Base-by-base conservation (phyloP, 768 basidiomycete species). In the Mrakia blollopis region DNA sequence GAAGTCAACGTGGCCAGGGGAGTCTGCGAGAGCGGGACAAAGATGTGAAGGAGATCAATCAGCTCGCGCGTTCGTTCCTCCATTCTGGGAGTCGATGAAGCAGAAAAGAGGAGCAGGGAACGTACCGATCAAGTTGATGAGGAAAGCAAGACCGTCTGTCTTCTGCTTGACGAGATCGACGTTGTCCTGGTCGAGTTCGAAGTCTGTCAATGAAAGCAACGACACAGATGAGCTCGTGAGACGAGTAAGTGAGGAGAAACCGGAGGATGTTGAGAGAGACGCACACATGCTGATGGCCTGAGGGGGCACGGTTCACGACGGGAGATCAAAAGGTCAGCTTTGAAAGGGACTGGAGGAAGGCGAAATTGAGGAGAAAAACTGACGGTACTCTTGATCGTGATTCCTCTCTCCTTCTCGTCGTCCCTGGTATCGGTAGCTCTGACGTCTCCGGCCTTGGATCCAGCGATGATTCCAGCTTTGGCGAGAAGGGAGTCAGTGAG, bases 1-100 rank as follows among this genome's bases (percentile, higher is more conserved):
- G 88, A 99, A 99, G 85, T 99, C 97, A 85, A 99, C 97, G 89
- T 99, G 97, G 81, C 97, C 97, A 73, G 97, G 97, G 10, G 95
- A 98, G 85, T 69, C 47, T 50, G 47, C 47, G 47, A 50, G 44
- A 14, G 47, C 1, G 47, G n/a, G n/a, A n/a, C n/a, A 35, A 18
- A 9, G 32, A 23, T 2, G 1, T 11, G 10, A 35, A 25, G 41
- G 35, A 23, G 30, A 67, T n/a, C n/a, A 37, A 14, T 67, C 37
- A 30, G 28, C 2, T 32, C 65, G 37, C 10, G 11, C 23, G 65
- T 25, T 35, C 32, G 14, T n/a, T n/a, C n/a, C n/a, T n/a, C n/a
- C n/a, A n/a, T n/a, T n/a, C n/a, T n/a, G n/a, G n/a, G n/a, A n/a
- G n/a, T n/a, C n/a, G n/a, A n/a, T n/a, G n/a, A n/a, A n/a, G n/a